A percentile compares a stretch with the other conserved stretches of the same genome.
Evolutionary conservation across 2,329 filamentous ascomycete species (phyloP).

Genomic region (Stachybotrys chlorohalonatus): DNA sequence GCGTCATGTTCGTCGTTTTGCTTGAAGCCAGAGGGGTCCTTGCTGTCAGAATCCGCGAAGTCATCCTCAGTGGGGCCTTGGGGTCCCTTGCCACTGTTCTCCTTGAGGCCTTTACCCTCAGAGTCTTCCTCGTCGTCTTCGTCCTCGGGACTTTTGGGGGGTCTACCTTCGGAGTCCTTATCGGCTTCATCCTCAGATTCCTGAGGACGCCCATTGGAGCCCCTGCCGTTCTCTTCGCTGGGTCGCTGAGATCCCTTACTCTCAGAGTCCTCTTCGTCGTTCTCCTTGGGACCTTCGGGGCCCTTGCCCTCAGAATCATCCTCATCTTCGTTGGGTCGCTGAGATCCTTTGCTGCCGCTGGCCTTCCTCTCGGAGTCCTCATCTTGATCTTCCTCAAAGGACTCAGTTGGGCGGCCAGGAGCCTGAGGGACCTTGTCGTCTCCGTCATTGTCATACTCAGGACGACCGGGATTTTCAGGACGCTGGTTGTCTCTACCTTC

Average conservation of each 20-base stretch:
- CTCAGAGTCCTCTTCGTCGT: background rate
- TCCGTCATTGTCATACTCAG: too few relatives aligned
- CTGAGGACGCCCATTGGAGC: background rate
- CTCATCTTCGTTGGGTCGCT: too few relatives aligned
- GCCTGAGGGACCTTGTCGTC: too few relatives aligned
- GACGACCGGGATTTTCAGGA: too few relatives aligned
- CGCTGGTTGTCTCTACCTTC: too few relatives aligned
- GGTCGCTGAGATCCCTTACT: background rate
- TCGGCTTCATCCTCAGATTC: background rate
- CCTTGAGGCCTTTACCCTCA: too few relatives aligned
- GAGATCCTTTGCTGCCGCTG: too few relatives aligned
- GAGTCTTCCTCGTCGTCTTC: background rate
- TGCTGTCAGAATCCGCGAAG: background rate
- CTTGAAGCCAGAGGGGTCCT: background rate
- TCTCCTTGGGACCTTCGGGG: background rate
- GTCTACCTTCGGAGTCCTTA: background rate
- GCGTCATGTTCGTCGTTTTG: too few relatives aligned
- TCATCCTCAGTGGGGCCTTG: background rate
- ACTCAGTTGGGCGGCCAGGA: too few relatives aligned
- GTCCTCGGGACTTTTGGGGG: background rate
- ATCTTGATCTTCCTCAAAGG: too few relatives aligned
- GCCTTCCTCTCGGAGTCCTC: too few relatives aligned
- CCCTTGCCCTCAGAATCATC: too few relatives aligned
- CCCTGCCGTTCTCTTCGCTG: slow-evolving; percentile 4
- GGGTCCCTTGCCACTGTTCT: background rate